Conservation (phyloP, 176 grass and related monocot species). For the Saccharum spontaneum region DNA sequence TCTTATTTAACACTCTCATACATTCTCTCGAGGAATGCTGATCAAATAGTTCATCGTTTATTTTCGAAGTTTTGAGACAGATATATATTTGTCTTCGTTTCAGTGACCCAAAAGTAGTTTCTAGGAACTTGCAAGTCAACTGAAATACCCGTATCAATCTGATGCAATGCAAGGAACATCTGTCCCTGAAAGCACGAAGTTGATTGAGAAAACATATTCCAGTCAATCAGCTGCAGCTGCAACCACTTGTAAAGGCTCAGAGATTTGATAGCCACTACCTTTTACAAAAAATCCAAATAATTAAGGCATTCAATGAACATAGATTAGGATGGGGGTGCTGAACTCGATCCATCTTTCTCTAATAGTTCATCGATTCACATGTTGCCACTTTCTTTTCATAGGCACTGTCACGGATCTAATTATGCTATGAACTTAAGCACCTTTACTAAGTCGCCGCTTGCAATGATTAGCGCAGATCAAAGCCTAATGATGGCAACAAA, state of each 20-base stretch:
- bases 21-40: neutral
- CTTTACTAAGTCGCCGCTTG: neutral
- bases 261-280: conserved; percentile 10
- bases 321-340: conserved; percentile 7
- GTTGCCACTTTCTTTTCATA: conserved; percentile 29
- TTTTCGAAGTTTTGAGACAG: neutral
- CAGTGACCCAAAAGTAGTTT: neutral
- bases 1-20: neutral
- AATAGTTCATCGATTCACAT: conserved; percentile 38
- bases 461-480: conserved; percentile 50
- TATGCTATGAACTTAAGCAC: too few relatives aligned
- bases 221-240: conserved; percentile 1
- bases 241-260: neutral
- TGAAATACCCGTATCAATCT: neutral
- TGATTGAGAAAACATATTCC: conserved; percentile 31
- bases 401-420: neutral
- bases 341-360: conserved; percentile 30
- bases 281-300: conserved; percentile 4
- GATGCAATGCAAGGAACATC: neutral
- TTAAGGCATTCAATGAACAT: neutral
- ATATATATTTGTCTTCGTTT: neutral
- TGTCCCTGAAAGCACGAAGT: neutral
- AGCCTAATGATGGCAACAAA: conserved; percentile 32
- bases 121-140: conserved; percentile 13
- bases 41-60: neutral